Base-by-base conservation (phyloP, 257 asterid genomes). In the Penstemon newberryi region DNA sequence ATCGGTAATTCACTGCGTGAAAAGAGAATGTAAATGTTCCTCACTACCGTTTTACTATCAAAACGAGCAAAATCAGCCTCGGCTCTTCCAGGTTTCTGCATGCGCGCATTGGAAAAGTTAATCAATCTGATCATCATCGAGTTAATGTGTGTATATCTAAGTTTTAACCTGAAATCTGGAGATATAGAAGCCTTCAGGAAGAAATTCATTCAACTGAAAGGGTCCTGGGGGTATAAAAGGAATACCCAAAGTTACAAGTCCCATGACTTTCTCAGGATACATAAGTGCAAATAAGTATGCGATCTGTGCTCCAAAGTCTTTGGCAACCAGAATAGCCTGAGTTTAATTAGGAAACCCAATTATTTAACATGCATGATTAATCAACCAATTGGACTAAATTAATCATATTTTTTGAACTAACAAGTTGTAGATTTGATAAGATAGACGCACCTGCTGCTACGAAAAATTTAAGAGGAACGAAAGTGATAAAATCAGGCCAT, bases 111-210 rank as follows among this genome's bases (percentile, higher is more conserved):
- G 33, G 33, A 25, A 25, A 25, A 25, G 33, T 25, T 25, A 25
- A 25, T 25, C 33, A 0, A 25, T 2, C 33, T 25, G 3, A 2
- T 25, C 33, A 25, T 25, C 3, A 25, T 25, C 33, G 33, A 25
- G 33, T 2, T 2, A 25, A 25, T 25, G 33, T 1, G 33, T 25
- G 33, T 25, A 25, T 25, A 25, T 25, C 2, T 1, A 25, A 25
- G 33, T 25, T 42, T 8, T 19, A 69, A 83, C 95, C 89, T 74
- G 73, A 91, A 91, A 88, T 79, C 96, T 86, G 13, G 87, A 59
- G 39, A 82, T 66, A 73, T 88, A 88, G 71, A 79, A 76, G 19
- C 96, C 90, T 82, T 79, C 87, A 0, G 90, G 90, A 45, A 86
- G 79, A 41, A 18, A 41, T 3, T 62, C 63, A 5, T 8, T 25